Percentiles rank a stretch among this genome's conserved stretches.
These are phyloP conservation scores for Luffa aegyptiaca DNA, from an alignment of 306 rosid species.

Conservation along the genomic window DNA sequence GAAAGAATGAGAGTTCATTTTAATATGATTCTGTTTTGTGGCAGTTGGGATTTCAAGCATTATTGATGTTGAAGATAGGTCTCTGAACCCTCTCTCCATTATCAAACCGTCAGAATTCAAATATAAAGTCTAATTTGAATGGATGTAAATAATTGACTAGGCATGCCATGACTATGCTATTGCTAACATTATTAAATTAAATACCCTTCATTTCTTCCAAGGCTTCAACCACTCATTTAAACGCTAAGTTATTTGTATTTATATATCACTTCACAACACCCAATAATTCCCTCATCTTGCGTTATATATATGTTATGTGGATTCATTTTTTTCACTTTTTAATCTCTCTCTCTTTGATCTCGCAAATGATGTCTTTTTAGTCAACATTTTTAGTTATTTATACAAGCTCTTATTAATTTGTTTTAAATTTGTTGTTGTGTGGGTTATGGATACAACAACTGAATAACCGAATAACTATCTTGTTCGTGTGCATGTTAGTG, in stretches of 20 bases:
- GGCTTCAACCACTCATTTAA: background rate
- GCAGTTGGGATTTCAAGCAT: background rate
- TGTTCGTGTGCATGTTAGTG: too few species aligned
- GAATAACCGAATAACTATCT: too few species aligned
- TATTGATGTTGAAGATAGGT: background rate
- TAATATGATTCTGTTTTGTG: background rate
- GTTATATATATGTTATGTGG: too few species aligned
- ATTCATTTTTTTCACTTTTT: too few species aligned
- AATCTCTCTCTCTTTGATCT: too few species aligned
- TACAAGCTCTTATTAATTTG: too few species aligned
- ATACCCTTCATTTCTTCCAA: background rate
- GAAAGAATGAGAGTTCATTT: too few species aligned
- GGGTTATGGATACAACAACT: too few species aligned
- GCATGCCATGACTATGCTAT: background rate
- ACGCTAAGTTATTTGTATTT: background rate
- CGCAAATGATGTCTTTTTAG: too few species aligned
- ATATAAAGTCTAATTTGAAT: background rate
- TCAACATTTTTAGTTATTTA: too few species aligned
- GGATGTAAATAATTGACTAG: background rate
- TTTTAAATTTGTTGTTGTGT: too few species aligned
- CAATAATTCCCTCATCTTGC: background rate
- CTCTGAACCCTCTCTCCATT: background rate
- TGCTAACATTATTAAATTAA: too few species aligned
- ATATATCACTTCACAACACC: background rate
- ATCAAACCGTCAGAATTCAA: background rate